These are phyloP conservation scores for Irpex rosettiformis DNA, from an alignment of 1,284 basidiomycete species.

Conservation along the genomic window DNA sequence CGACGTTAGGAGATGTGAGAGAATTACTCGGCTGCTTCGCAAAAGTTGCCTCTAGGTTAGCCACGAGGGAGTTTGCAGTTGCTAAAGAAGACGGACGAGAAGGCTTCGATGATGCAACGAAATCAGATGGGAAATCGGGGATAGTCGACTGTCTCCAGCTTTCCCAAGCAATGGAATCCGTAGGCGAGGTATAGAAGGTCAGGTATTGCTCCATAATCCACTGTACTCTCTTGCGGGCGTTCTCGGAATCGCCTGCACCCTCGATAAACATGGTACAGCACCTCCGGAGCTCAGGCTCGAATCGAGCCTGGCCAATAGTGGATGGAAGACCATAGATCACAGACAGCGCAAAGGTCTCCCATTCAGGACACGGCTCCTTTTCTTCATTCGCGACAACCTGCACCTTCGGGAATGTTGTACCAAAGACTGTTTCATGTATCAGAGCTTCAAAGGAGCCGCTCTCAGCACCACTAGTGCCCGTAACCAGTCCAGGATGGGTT, in stretches of 20 bases:
- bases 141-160: constrained; percentile 51
- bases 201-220: constrained; percentile 70
- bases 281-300: constrained; percentile 68
- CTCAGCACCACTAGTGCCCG: constrained; percentile 42
- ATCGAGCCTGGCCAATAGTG: constrained; percentile 48
- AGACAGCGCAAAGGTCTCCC: constrained; percentile 61
- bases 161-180: constrained; percentile 54
- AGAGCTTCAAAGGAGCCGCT: constrained; percentile 74
- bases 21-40: constrained; percentile 28
- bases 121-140: constrained; percentile 33
- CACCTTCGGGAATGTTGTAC: constrained; percentile 50
- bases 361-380: constrained; percentile 27
- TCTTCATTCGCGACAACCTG: background rate
- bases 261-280: constrained; percentile 61
- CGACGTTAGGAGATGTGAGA: constrained; percentile 43
- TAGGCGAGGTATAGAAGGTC: constrained; percentile 48
- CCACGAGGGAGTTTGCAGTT: constrained; percentile 49
- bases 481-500: constrained; percentile 67
- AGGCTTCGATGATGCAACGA: constrained; percentile 6
- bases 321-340: constrained; percentile 57
- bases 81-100: constrained; percentile 39
- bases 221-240: constrained; percentile 42
- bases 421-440: constrained; percentile 75
- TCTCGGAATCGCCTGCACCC: constrained; percentile 41
- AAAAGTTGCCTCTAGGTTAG: constrained; percentile 39